A percentile compares a stretch with the other conserved stretches of the same genome.
Evolutionary conservation across 495 filamentous ascomycete genomes (phyloP).

Genomic region (Barbatosphaeria neglecta): DNA sequence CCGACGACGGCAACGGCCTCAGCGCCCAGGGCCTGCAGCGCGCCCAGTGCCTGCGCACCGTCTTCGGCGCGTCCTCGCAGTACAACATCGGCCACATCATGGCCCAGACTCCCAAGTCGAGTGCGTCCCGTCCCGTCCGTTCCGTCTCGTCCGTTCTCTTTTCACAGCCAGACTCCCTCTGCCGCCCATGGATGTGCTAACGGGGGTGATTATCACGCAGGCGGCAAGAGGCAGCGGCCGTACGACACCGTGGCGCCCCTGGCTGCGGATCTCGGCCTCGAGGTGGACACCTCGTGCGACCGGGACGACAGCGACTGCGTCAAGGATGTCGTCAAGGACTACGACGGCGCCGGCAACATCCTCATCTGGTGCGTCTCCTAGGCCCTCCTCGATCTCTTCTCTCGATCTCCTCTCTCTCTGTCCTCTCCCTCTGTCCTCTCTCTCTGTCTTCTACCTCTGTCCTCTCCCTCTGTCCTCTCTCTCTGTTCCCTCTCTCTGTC

Average conservation of each 20-base stretch:
- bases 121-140: constrained; percentile 15
- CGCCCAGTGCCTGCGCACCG: constrained; percentile 36
- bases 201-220: constrained; percentile 10
- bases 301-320: constrained; percentile 38
- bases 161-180: no score
- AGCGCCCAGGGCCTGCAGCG: constrained; percentile 33
- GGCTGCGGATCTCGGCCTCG: constrained; percentile 37
- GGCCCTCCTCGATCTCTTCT: no score
- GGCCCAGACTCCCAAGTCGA: constrained; percentile 34
- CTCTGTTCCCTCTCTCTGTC: no score
- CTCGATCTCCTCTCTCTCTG: no score
- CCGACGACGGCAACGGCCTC: constrained; percentile 32
- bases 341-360: constrained; percentile 38
- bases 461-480: no score
- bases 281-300: constrained; percentile 34
- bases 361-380: constrained; percentile 27
- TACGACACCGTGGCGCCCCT: constrained; percentile 42
- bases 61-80: constrained; percentile 31
- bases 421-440: no score
- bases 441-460: no score
- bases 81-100: constrained; percentile 45
- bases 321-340: constrained; percentile 27
- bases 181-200: no score
- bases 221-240: constrained; percentile 36
- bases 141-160: not conserved